phyloP scores from a whole-genome alignment of 2,329 filamentous ascomycete species.

The Venturia effusa region DNA sequence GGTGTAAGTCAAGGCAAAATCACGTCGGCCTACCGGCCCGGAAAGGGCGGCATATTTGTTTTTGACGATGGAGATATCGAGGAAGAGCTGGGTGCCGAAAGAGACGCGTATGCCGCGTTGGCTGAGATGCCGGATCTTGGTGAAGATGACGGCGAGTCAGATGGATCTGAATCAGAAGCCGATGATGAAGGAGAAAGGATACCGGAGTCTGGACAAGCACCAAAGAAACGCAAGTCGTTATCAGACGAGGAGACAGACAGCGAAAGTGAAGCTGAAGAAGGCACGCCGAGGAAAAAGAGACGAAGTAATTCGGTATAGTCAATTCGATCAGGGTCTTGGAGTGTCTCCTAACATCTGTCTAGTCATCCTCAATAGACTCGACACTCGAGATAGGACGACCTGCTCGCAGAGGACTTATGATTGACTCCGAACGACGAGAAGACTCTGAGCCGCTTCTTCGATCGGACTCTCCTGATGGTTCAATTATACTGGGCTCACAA shows the following conservation, averaged over 20 bases:
- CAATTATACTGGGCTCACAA: conserved; percentile 23
- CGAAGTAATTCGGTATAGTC: conserved; percentile 73
- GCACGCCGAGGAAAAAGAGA: conserved; percentile 66
- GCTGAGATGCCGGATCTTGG: conserved; percentile 85
- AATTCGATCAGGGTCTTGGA: background rate
- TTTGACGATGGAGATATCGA: conserved; percentile 96
- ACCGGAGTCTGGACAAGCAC: conserved; percentile 25
- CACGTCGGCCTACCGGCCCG: conserved; percentile 59
- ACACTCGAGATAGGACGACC: conserved; percentile 47
- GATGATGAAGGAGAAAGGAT: conserved; percentile 14
- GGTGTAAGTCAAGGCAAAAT: conserved; percentile 69
- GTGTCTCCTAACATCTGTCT: conserved; percentile 14
- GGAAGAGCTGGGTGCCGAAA: conserved; percentile 62
- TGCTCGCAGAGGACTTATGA: conserved; percentile 44
- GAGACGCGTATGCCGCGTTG: conserved; percentile 74
- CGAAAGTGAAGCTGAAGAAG: conserved; percentile 56
- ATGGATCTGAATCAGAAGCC: conserved; percentile 13
- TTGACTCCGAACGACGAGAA: conserved; percentile 22
- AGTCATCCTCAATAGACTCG: conserved; percentile 59
- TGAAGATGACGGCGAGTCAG: conserved; percentile 47
- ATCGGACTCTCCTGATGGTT: conserved; percentile 27
- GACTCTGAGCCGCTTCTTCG: conserved; percentile 23
- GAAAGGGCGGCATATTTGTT: conserved; percentile 79
- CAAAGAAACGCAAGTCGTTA: conserved; percentile 29
- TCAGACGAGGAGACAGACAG: conserved; percentile 51